phyloP scores from a whole-genome alignment of 306 rosid species.

The cucumber (Cucumis sativus) region Cucumber_9930_V3 NC_026658.2:23465501-23466000 shows the following conservation, averaged over 20 bases:
- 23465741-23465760: background rate
- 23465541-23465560: background rate
- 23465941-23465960: background rate
- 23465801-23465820: background rate
- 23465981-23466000: conserved; percentile 8
- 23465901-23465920: background rate
- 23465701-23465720: conserved; percentile 1
- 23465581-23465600: background rate
- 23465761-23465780: background rate
- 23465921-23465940: too few relatives aligned
- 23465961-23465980: conserved; percentile 1
- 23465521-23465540: too few relatives aligned
- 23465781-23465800: background rate
- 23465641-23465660: conserved; percentile 10
- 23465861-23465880: background rate
- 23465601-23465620: conserved; percentile 8
- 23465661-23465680: background rate
- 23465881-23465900: background rate
- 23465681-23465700: background rate
- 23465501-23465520: background rate
- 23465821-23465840: background rate
- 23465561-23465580: background rate
- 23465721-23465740: background rate
- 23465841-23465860: background rate
- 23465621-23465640: conserved; percentile 5